A percentile compares a stretch with the other conserved stretches of the same genome.
phyloP scores from a whole-genome alignment of 805 yeast species.

The Saturnispora hagleri region DNA sequence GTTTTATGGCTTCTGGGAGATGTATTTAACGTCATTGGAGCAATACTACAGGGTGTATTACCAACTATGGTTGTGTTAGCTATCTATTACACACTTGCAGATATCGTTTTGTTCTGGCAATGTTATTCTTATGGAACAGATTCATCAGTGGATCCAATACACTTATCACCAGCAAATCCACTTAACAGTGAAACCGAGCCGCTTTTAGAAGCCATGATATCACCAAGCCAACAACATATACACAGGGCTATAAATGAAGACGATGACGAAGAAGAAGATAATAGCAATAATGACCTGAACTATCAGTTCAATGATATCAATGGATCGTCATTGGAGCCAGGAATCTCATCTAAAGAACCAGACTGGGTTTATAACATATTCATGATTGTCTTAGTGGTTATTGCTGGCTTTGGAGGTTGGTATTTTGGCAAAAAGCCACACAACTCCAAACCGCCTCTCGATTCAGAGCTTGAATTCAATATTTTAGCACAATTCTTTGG shows the following conservation, averaged over 20 bases:
- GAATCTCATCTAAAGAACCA: conserved; percentile 5
- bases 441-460: conserved; percentile 26
- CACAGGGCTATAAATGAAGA: neutral
- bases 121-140: conserved; percentile 72
- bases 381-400: conserved; percentile 57
- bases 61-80: conserved; percentile 95
- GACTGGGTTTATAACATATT: conserved; percentile 30
- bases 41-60: conserved; percentile 77
- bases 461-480: conserved; percentile 48
- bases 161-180: conserved; percentile 85
- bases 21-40: conserved; percentile 86
- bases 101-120: conserved; percentile 73
- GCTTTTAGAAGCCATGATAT: conserved; percentile 50
- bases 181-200: conserved; percentile 51
- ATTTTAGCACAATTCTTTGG: conserved; percentile 84
- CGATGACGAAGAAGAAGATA: conserved; percentile 1
- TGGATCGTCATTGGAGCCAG: conserved; percentile 9
- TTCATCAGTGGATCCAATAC: conserved; percentile 55
- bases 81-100: conserved; percentile 86
- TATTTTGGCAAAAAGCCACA: conserved; percentile 36
- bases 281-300: conserved; percentile 5
- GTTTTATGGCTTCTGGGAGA: conserved; percentile 92
- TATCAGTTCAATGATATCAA: conserved; percentile 26
- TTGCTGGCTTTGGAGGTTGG: conserved; percentile 88
- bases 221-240: conserved; percentile 26